These are phyloP conservation scores for Dorcoceras hygrometricum DNA, from an alignment of 257 asterid genomes.

Conservation along the genomic window DNA sequence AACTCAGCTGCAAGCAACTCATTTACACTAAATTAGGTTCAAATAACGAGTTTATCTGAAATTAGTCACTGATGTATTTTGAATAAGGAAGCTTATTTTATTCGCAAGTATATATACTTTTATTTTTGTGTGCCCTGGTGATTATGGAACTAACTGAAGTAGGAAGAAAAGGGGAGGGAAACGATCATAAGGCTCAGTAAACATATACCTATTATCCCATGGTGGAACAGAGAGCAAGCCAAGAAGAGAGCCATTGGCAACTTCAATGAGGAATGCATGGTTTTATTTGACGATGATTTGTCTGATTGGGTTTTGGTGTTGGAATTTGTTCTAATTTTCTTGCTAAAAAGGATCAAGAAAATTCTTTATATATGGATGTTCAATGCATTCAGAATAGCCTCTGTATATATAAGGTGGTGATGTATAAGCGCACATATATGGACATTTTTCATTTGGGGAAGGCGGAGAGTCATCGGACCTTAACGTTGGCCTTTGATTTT, in stretches of 20 bases:
- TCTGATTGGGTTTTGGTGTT: constrained; percentile 7
- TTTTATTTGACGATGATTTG: constrained; percentile 25
- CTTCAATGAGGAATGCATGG: constrained; percentile 39
- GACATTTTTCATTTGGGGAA: background rate
- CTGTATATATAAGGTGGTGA: constrained; percentile 29
- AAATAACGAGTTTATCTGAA: no score
- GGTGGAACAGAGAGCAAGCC: constrained; percentile 44
- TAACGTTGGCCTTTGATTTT: background rate
- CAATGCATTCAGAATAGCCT: background rate
- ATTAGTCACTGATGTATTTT: no score
- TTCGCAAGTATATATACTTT: no score
- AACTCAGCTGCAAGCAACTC: constrained; percentile 45
- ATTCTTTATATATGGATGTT: background rate
- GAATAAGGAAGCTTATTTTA: no score
- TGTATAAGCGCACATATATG: background rate
- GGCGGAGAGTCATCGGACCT: background rate
- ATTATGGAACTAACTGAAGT: no score
- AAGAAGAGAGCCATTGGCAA: constrained; percentile 40
- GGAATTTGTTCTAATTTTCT: background rate
- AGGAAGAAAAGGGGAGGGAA: no score
- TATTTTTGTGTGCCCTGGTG: no score
- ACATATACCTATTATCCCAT: constrained; percentile 40
- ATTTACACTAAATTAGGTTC: background rate
- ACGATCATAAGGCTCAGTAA: background rate
- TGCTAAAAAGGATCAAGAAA: background rate